These are phyloP conservation scores for Termitomyces sp. DNA, from an alignment of 768 basidiomycete species.

Conservation along the genomic window DNA sequence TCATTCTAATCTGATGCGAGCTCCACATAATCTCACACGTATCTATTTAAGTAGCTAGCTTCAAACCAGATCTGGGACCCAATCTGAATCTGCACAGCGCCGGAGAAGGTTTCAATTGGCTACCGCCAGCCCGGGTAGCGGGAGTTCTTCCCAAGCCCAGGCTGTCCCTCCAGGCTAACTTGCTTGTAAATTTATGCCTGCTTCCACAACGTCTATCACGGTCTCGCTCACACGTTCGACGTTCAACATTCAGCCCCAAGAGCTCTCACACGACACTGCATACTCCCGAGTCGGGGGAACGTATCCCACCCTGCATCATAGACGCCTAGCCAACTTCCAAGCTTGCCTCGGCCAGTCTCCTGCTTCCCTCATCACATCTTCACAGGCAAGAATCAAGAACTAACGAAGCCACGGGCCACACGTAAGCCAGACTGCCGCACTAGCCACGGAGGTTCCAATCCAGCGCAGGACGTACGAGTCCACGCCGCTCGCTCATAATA, in stretches of 20 bases:
- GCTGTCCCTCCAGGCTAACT: not conserved
- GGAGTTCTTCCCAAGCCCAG: not conserved
- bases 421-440: not conserved
- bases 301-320: not conserved
- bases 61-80: not conserved
- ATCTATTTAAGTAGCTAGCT: not conserved
- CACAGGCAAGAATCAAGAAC: not conserved
- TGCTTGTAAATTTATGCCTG: too few relatives aligned
- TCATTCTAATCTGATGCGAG: not conserved
- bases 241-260: not conserved
- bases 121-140: not conserved
- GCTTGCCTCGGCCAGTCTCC: not conserved
- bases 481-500: too few relatives aligned
- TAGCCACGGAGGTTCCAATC: not conserved
- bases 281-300: not conserved
- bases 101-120: not conserved
- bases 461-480: not conserved
- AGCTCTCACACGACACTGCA: not conserved
- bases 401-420: not conserved
- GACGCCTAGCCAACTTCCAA: not conserved
- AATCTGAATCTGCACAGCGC: not conserved
- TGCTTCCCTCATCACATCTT: not conserved
- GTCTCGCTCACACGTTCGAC: not conserved
- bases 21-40: not conserved
- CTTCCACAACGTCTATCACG: not conserved